These are phyloP conservation scores for Drechslerella dactyloides DNA, from an alignment of 2,329 filamentous ascomycete genomes.

Conservation along the genomic window DNA sequence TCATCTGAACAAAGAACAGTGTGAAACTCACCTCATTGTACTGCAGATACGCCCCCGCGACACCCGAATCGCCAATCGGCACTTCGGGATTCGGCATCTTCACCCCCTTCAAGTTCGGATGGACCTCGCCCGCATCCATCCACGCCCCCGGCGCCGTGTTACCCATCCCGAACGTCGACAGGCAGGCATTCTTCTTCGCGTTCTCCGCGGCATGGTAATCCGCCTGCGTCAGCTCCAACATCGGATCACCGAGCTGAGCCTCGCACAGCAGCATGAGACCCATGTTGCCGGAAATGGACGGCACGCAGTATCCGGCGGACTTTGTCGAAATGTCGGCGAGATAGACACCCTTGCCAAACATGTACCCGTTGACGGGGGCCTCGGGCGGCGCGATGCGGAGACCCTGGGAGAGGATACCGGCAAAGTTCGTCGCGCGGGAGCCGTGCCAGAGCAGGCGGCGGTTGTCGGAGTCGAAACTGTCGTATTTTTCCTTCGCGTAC, in stretches of 20 bases:
- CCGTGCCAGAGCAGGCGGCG: constrained; percentile 86
- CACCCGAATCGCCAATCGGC: constrained; percentile 52
- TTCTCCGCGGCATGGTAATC: constrained; percentile 70
- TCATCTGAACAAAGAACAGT: neutral
- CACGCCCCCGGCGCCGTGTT: constrained; percentile 69
- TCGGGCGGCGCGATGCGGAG: constrained; percentile 87
- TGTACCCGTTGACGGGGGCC: constrained; percentile 79
- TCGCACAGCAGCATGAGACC: constrained; percentile 83
- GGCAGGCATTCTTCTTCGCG: constrained; percentile 67
- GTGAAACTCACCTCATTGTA: constrained; percentile 67
- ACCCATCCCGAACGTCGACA: constrained; percentile 76
- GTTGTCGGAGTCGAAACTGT: constrained; percentile 66
- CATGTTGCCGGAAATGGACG: constrained; percentile 68
- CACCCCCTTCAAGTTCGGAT: constrained; percentile 70
- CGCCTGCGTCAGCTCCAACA: constrained; percentile 67
- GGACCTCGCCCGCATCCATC: constrained; percentile 75
- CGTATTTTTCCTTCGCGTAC: constrained; percentile 65
- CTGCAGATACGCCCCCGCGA: constrained; percentile 61
- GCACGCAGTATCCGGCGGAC: constrained; percentile 76
- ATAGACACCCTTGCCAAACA: constrained; percentile 91
- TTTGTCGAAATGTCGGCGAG: constrained; percentile 85
- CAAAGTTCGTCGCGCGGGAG: constrained; percentile 81
- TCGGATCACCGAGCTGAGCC: constrained; percentile 77
- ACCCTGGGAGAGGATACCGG: constrained; percentile 84
- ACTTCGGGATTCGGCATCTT: constrained; percentile 67